These are phyloP conservation scores for Phanerochaete carnosa DNA, from an alignment of 768 basidiomycete genomes.

Conservation along the genomic window DNA sequence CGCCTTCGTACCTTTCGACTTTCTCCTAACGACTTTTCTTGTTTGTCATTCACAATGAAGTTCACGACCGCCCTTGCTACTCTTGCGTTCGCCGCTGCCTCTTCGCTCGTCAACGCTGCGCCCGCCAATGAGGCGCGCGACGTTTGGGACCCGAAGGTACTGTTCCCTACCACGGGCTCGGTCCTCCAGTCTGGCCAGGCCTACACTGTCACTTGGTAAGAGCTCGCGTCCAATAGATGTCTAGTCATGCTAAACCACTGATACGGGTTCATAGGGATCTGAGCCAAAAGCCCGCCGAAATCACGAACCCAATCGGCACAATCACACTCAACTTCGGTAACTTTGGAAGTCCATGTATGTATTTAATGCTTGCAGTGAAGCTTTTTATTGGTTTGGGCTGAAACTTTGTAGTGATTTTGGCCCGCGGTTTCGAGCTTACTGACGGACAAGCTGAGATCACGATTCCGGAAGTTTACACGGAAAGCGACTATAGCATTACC, in stretches of 20 bases:
- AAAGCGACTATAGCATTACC: slow-evolving; percentile 6
- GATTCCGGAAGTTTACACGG: slow-evolving; percentile 2
- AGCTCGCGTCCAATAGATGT: too few species aligned
- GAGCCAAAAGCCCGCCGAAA: slow-evolving; percentile 34
- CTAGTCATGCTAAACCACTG: background rate
- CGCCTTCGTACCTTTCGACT: too few species aligned
- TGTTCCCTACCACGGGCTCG: slow-evolving; percentile 33
- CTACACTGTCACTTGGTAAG: slow-evolving; percentile 44
- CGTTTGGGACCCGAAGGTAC: slow-evolving; percentile 41
- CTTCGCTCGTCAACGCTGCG: slow-evolving; percentile 22
- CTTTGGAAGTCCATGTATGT: slow-evolving; percentile 1
- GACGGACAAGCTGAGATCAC: background rate
- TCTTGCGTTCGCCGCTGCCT: slow-evolving; percentile 18
- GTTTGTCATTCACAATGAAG: slow-evolving; percentile 6
- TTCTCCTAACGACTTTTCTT: too few species aligned
- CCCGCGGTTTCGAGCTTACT: background rate
- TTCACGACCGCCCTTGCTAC: slow-evolving; percentile 18
- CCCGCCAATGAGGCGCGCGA: slow-evolving; percentile 29
- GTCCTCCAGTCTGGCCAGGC: slow-evolving; percentile 40
- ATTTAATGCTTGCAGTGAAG: background rate
- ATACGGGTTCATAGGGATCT: slow-evolving; percentile 31
- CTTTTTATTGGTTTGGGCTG: background rate
- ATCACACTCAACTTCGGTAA: background rate
- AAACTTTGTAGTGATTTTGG: background rate
- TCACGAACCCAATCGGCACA: slow-evolving; percentile 32